Percentiles rank a stretch among this genome's conserved stretches.
phyloP scores from a whole-genome alignment of 805 yeast species.

The Candida manassasensis region DNA sequence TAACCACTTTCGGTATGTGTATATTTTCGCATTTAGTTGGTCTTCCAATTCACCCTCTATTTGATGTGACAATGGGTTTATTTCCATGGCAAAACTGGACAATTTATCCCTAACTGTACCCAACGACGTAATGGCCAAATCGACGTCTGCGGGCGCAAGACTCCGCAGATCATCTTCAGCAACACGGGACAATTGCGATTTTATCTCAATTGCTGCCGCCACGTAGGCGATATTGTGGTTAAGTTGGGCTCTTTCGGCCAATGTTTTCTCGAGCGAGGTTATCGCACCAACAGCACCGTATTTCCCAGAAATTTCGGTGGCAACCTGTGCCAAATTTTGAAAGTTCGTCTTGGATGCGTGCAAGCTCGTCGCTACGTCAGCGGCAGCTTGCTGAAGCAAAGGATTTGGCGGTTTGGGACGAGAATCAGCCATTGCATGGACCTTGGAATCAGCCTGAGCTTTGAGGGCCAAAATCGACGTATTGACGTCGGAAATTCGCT shows the following conservation, averaged over 20 bases:
- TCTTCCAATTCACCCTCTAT: neutral
- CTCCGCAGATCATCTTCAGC: no score
- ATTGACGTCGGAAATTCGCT: slow-evolving; percentile 1
- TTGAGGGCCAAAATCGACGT: slow-evolving; percentile 1
- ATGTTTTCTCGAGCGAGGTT: neutral
- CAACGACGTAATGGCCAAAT: no score
- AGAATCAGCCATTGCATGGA: neutral
- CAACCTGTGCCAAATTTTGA: neutral
- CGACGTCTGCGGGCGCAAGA: no score
- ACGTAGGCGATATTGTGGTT: neutral
- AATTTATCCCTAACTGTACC: no score
- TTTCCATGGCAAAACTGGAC: no score
- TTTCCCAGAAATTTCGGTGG: neutral
- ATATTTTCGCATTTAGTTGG: slow-evolving; percentile 4
- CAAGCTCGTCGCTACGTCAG: neutral
- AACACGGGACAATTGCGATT: slow-evolving; percentile 2
- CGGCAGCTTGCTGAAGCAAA: neutral
- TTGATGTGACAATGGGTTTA: neutral
- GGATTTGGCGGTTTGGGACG: neutral
- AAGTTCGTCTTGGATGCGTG: neutral
- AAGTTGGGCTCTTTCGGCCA: neutral
- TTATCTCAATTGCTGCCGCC: neutral
- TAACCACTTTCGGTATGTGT: slow-evolving; percentile 6
- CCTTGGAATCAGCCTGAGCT: slow-evolving; percentile 7
- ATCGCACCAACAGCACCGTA: slow-evolving; percentile 1